phyloP scores from a whole-genome alignment of 495 filamentous ascomycete genomes.

The Opeltia flavorubescens region DNA sequence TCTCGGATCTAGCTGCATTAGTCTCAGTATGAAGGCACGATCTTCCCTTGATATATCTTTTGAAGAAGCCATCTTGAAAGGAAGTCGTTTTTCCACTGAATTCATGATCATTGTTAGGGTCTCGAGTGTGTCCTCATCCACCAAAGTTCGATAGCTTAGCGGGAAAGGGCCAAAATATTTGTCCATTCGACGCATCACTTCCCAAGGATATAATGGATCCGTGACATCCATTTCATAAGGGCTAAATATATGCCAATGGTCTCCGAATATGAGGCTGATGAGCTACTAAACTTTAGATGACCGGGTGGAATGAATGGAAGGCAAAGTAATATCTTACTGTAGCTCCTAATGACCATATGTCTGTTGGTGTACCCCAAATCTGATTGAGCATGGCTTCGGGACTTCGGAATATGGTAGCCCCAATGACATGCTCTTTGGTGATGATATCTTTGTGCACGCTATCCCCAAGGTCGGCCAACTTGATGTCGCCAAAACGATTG shows the following conservation, averaged over 20 bases:
- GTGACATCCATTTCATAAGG: neutral
- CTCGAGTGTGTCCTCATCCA: neutral
- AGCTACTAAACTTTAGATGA: neutral
- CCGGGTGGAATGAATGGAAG: neutral
- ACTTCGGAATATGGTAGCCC: conserved; percentile 2
- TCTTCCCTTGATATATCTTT: neutral
- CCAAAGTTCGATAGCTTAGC: neutral
- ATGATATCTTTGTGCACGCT: neutral
- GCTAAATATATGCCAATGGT: neutral
- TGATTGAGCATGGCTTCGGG: conserved; percentile 4
- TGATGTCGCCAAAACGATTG: neutral
- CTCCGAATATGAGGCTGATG: neutral
- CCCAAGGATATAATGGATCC: neutral
- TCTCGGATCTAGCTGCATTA: conserved; percentile 9
- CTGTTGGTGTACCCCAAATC: conserved; percentile 1
- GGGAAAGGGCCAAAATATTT: neutral
- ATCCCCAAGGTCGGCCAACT: conserved; percentile 1
- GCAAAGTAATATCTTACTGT: neutral
- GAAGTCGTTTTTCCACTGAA: neutral
- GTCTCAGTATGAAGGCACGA: conserved; percentile 1
- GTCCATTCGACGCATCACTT: neutral
- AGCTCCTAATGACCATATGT: conserved; percentile 6
- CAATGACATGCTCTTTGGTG: conserved; percentile 1
- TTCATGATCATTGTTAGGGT: neutral
- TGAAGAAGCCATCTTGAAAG: neutral